These are phyloP conservation scores for Fusarium sp. DNA, from an alignment of 2,329 filamentous ascomycete genomes.

Conservation along the genomic window DNA sequence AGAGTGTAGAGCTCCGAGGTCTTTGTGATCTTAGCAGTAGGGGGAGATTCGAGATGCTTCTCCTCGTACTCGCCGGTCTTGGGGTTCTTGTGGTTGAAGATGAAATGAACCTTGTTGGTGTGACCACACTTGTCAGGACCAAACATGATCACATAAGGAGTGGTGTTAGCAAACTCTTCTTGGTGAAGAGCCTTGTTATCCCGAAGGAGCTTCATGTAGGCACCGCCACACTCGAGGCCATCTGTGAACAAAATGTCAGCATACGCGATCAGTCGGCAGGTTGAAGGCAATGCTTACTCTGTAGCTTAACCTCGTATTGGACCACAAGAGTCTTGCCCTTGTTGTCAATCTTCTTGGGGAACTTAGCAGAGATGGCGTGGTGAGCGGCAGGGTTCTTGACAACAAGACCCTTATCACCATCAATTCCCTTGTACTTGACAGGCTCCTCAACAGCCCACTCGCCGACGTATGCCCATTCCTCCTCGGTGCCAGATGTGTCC, in stretches of 20 bases:
- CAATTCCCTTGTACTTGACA: conserved; percentile 86
- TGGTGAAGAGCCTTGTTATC: conserved; percentile 97
- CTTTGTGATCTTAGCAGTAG: conserved; percentile 89
- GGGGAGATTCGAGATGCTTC: conserved; percentile 92
- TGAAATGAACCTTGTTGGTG: conserved; percentile 98
- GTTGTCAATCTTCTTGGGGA: conserved; percentile 95
- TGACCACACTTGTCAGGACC: conserved; percentile 98
- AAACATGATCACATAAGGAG: conserved; percentile 99
- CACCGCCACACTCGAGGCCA: conserved; percentile 96
- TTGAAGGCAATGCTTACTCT: conserved; percentile 71
- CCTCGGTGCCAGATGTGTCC: conserved; percentile 77
- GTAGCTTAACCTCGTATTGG: conserved; percentile 99
- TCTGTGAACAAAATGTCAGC: conserved; percentile 64
- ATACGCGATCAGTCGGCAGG: not conserved
- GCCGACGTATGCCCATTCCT: conserved; percentile 98
- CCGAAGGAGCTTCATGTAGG: conserved; percentile 98
- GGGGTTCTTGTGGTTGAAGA: conserved; percentile 99
- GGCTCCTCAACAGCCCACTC: conserved; percentile 98
- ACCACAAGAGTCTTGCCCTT: conserved; percentile 97
- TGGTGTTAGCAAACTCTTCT: conserved; percentile 97
- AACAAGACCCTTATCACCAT: conserved; percentile 95
- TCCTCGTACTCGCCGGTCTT: conserved; percentile 99
- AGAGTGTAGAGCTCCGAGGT: conserved; percentile 95
- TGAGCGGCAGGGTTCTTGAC: conserved; percentile 98
- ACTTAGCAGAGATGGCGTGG: conserved; percentile 99